phyloP scores from a whole-genome alignment of 1,139 yeast species.

The Yamadazyma trypodendri region DNA sequence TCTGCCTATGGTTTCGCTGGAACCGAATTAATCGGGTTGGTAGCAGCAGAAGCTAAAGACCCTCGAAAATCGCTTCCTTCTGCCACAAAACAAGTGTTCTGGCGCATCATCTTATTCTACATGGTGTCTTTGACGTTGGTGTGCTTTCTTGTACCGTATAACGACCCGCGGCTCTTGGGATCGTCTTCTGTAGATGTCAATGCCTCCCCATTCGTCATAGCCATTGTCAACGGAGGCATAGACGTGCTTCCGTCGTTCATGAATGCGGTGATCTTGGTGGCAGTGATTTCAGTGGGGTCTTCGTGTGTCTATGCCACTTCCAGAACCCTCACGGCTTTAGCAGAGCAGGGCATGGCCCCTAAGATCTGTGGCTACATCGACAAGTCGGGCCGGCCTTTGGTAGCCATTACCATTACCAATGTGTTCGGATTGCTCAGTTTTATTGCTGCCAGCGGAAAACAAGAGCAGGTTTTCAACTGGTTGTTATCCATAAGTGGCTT shows the following conservation, averaged over 20 bases:
- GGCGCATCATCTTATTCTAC: constrained; percentile 45
- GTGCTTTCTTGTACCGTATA: constrained; percentile 37
- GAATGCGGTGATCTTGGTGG: constrained; percentile 42
- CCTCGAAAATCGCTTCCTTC: constrained; percentile 38
- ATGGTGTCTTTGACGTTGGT: constrained; percentile 38
- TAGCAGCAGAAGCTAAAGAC: constrained; percentile 42
- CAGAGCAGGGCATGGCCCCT: constrained; percentile 47
- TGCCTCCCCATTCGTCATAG: constrained; percentile 32
- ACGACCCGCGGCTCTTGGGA: constrained; percentile 29
- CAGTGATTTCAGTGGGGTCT: constrained; percentile 45
- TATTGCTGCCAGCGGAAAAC: constrained; percentile 36
- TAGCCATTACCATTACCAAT: constrained; percentile 37
- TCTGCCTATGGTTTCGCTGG: constrained; percentile 46
- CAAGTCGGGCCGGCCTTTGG: constrained; percentile 42
- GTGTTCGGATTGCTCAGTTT: constrained; percentile 40
- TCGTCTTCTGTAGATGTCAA: constrained; percentile 26
- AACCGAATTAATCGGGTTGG: constrained; percentile 41
- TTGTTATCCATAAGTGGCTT: constrained; percentile 39
- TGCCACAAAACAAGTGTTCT: constrained; percentile 46
- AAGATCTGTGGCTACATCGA: constrained; percentile 38
- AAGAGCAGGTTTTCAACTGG: constrained; percentile 36
- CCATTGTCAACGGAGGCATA: constrained; percentile 54
- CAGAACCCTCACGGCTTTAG: constrained; percentile 39
- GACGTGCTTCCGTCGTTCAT: constrained; percentile 44
- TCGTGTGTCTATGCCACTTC: constrained; percentile 47